Evolutionary conservation across 169 alveolate species (phyloP), one percentile per base, ranked within the genome.

Genomic region (Plasmodium ovale): DNA sequence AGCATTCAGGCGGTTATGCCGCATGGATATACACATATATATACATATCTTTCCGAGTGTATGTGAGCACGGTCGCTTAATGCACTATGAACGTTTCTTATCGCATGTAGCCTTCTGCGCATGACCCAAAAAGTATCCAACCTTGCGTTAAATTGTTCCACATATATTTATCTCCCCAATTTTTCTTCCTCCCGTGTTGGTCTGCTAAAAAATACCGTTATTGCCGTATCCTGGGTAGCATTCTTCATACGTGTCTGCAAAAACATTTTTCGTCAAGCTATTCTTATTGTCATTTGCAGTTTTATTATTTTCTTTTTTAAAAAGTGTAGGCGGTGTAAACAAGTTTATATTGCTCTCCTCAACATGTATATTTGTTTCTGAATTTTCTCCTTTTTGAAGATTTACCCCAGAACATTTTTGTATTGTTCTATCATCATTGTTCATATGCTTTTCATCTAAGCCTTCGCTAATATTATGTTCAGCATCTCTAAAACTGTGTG

Each of bases 201-300:
- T n/a, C n/a, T 37, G 37, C 21, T 49, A 47, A 70, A 47, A 23
- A 47, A 51, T 27, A 37, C 37, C 51, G 10, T 64, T 5, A 0
- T 77, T 44, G 19, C 67, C 16, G 62, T 77, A 77, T 9, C 72
- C 77, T 19, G 90, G 90, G 33, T 82, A 82, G 23, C 90, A 82
- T 59, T 82, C 90, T 14, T 82, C 90, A 68, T 82, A 82, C n/a
- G 90, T 82, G 49, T 82, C 90, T 42, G 54, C 7, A 54, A 82
- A 82, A 35, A 54, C 29, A 33, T 82, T 82, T 54, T 44, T 51
- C 37, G 58, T 77, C 62, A 77, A 37, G 56, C 88, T 77, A 16
- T 62, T 62, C 49, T 77, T 77, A 27, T 77, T 64, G 33, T 62
- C 53, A 31, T 67, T 54, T 53, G 33, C 31, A 67, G 16, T 14